A percentile compares a stretch with the other conserved stretches of the same genome.
These are phyloP conservation scores for Pyrenophora tritici-repentis DNA, from an alignment of 2,329 filamentous ascomycete genomes.

Conservation along the genomic window DNA sequence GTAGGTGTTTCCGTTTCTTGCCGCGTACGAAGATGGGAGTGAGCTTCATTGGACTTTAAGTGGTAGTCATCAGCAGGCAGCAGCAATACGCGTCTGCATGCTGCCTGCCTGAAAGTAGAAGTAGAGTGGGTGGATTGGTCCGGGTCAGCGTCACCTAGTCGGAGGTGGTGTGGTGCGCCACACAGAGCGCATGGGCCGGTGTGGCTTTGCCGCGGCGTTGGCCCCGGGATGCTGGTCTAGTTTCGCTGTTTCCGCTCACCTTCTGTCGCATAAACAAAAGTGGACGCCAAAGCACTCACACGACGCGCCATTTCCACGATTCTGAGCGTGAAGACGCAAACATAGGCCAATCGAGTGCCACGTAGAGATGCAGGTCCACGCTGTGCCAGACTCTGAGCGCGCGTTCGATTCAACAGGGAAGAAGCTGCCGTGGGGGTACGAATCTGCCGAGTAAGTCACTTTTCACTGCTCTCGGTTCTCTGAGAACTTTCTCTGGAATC, in stretches of 20 bases:
- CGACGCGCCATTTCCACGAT: conserved; percentile 10
- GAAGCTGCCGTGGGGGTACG: conserved; percentile 66
- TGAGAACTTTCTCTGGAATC: not conserved
- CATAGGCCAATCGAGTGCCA: not conserved
- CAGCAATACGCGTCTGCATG: conserved; percentile 17
- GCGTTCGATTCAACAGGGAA: conserved; percentile 64
- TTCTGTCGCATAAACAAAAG: conserved; percentile 38
- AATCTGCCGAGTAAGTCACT: conserved; percentile 62
- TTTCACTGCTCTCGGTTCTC: not conserved
- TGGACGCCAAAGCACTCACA: not conserved
- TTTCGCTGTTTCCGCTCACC: conserved; percentile 18
- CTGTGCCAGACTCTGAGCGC: conserved; percentile 66
- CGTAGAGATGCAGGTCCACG: conserved; percentile 66
- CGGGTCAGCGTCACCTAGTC: conserved; percentile 14
- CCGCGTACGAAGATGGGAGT: conserved; percentile 43
- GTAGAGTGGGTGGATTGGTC: conserved; percentile 23
- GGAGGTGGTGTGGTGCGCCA: conserved; percentile 22
- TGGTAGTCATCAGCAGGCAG: conserved; percentile 29
- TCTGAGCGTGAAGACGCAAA: not conserved
- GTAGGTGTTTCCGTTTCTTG: conserved; percentile 33
- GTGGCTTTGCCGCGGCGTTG: conserved; percentile 36
- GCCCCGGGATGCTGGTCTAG: conserved; percentile 26
- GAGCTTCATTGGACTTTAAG: conserved; percentile 35
- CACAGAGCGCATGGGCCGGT: conserved; percentile 19
- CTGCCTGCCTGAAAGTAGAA: conserved; percentile 12